Percentiles rank a stretch among this genome's conserved stretches.
These are phyloP conservation scores for Pueraria montana DNA, from an alignment of 306 rosid genomes.

Conservation along the genomic window DNA sequence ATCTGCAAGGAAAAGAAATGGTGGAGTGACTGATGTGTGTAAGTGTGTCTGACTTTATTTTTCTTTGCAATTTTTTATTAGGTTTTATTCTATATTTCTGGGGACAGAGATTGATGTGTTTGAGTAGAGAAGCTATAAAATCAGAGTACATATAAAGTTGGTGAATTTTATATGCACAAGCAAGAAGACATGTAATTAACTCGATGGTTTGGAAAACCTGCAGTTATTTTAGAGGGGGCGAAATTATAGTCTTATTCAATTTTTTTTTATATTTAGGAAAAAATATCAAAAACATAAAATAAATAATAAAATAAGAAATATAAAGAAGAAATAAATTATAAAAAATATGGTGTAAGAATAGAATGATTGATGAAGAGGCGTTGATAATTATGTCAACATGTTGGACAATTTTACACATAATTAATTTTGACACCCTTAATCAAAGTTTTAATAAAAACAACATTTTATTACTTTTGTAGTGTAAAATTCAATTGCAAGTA, in stretches of 20 bases:
- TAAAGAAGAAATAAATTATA: neutral
- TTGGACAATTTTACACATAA: too few species aligned
- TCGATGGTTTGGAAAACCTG: neutral
- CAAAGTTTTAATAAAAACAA: too few species aligned
- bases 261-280: neutral
- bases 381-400: too few species aligned
- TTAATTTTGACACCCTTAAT: too few species aligned
- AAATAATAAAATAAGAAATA: too few species aligned
- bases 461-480: too few species aligned
- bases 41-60: neutral
- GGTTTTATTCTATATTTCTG: neutral
- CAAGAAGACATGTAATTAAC: neutral
- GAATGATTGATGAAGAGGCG: too few species aligned
- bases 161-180: neutral
- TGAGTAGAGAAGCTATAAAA: neutral
- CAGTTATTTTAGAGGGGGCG: neutral
- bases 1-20: constrained; percentile 46
- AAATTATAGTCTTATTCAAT: neutral
- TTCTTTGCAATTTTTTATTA: neutral
- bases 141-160: neutral
- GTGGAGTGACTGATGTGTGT: constrained; percentile 42
- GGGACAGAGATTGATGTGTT: neutral
- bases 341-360: too few species aligned
- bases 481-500: too few species aligned
- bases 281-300: neutral